These are phyloP conservation scores for Trypanosoma congolense DNA, from an alignment of 208 protist species.

Conservation along the genomic window DNA sequence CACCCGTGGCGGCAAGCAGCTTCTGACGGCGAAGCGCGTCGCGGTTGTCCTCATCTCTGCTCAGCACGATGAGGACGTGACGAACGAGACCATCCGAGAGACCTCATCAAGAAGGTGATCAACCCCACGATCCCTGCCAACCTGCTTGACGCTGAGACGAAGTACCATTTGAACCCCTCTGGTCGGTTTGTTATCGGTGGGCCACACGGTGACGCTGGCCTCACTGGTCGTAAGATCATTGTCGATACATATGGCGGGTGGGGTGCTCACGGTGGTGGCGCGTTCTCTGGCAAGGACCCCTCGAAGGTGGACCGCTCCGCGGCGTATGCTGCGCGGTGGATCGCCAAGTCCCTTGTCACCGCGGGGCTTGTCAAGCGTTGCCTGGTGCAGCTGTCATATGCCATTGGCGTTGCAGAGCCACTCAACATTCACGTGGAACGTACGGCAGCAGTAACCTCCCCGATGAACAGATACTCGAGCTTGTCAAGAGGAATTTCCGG, in stretches of 20 bases:
- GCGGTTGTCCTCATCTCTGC: background rate
- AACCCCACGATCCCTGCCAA: background rate
- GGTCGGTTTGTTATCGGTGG: background rate
- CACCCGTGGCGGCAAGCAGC: background rate
- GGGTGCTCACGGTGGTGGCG: background rate
- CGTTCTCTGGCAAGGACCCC: background rate
- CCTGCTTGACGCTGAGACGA: background rate
- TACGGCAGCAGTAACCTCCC: conserved; percentile 94
- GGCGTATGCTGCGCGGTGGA: background rate
- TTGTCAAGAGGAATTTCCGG: background rate
- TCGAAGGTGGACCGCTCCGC: background rate
- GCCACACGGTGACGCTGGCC: background rate
- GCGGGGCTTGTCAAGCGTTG: background rate
- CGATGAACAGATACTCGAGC: conserved; percentile 16
- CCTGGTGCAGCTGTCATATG: background rate
- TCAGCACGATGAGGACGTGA: background rate
- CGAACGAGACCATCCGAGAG: background rate
- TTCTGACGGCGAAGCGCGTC: background rate
- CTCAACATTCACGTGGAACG: conserved; percentile 93
- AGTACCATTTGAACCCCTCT: background rate
- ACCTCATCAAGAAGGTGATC: background rate
- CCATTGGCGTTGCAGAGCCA: conserved; percentile 21
- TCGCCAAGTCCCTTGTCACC: conserved; percentile 1
- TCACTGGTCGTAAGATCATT: background rate
- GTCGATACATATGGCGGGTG: background rate